These are phyloP conservation scores for Ceratocystiopsis sp. DNA, from an alignment of 2,329 filamentous ascomycete genomes.

Conservation along the genomic window DNA sequence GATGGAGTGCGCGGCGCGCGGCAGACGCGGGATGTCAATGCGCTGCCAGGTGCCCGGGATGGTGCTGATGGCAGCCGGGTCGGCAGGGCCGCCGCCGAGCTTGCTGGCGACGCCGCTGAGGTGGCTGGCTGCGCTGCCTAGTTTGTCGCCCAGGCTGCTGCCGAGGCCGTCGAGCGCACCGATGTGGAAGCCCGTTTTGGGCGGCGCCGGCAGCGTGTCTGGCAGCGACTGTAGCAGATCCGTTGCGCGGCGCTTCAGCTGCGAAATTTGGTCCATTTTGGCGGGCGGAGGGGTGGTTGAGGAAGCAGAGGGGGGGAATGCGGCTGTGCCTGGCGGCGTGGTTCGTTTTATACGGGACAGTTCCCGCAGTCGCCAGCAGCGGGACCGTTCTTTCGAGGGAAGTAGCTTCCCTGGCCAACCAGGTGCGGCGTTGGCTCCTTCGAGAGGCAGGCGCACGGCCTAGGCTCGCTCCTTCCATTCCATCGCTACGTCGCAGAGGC, in stretches of 20 bases:
- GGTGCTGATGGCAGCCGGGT: conserved; percentile 11
- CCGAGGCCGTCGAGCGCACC: background rate
- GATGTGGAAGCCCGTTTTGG: background rate
- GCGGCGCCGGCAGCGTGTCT: conserved; percentile 21
- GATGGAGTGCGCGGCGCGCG: conserved; percentile 58
- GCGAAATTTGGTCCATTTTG: conserved; percentile 34
- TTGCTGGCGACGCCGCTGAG: background rate
- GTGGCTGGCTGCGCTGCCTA: too few species aligned
- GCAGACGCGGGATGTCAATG: conserved; percentile 36
- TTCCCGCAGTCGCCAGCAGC: too few species aligned
- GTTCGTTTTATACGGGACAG: too few species aligned
- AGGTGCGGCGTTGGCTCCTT: too few species aligned
- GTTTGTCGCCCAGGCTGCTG: background rate
- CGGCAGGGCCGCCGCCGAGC: background rate
- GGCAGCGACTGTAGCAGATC: conserved; percentile 34
- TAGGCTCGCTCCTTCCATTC: too few species aligned
- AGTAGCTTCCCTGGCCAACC: too few species aligned
- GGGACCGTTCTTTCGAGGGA: too few species aligned
- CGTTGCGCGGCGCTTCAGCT: conserved; percentile 37
- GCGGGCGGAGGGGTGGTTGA: background rate
- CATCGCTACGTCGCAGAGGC: too few species aligned
- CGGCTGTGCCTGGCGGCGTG: too few species aligned
- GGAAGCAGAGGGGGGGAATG: background rate
- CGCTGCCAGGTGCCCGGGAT: conserved; percentile 45
- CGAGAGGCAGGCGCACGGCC: too few species aligned